Conservation (phyloP, 805 yeast genomes). For the Wickerhamiella kurtzmanii region DNA sequence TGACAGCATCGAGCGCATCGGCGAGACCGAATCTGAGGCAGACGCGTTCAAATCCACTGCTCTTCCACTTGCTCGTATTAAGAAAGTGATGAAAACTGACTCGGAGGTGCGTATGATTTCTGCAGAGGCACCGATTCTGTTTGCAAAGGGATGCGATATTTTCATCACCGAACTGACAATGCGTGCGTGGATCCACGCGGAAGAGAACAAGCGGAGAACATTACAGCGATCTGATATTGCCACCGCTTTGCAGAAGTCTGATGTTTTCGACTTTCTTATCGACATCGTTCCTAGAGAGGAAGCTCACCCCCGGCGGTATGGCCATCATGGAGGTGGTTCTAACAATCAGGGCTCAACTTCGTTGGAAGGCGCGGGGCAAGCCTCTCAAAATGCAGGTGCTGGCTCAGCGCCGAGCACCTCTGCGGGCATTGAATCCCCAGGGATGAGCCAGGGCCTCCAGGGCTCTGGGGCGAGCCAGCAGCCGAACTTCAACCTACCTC, state of each 20-base stretch:
- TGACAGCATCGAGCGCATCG: constrained; percentile 62
- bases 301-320: constrained; percentile 27
- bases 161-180: constrained; percentile 93
- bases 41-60: constrained; percentile 92
- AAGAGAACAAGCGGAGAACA: constrained; percentile 88
- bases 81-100: constrained; percentile 95
- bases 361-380: neutral
- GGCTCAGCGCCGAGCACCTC: too few species aligned
- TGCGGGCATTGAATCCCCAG: neutral
- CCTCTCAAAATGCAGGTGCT: too few species aligned
- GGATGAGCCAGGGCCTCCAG: neutral
- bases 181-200: constrained; percentile 99
- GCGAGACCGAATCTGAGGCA: constrained; percentile 41
- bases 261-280: constrained; percentile 93
- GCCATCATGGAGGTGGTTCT: neutral
- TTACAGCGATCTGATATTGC: constrained; percentile 90
- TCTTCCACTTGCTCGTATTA: constrained; percentile 87
- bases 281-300: constrained; percentile 92
- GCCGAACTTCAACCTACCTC: too few species aligned
- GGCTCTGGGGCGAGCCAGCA: too few species aligned
- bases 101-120: constrained; percentile 95
- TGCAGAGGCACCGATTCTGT: constrained; percentile 94
- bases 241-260: constrained; percentile 84
- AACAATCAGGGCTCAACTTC: neutral
- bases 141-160: constrained; percentile 96